Evolutionary conservation across 140 eudicot species (phyloP).

Genomic region (Flaveria floridana): DNA sequence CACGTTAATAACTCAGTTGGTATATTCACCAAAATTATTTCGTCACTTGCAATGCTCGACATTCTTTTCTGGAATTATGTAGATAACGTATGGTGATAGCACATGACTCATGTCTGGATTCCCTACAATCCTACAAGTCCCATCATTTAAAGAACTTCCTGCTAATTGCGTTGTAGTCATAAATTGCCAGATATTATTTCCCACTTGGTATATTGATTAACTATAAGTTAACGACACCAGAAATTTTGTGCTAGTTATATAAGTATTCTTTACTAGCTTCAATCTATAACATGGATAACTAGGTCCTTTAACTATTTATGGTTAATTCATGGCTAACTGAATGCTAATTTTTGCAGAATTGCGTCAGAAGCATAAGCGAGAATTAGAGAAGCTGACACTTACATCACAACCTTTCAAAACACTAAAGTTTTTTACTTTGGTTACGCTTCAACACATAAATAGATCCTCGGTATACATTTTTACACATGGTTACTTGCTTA

Average conservation of each 20-base stretch:
- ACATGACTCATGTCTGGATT: background rate
- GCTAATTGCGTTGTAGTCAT: background rate
- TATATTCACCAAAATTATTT: background rate
- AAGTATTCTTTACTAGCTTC: background rate
- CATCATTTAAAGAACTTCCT: background rate
- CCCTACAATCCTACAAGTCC: background rate
- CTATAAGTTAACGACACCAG: background rate
- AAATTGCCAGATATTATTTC: background rate
- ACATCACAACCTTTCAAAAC: slow-evolving; percentile 66
- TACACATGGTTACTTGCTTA: slow-evolving; percentile 51
- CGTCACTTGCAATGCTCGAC: background rate
- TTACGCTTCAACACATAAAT: slow-evolving; percentile 45
- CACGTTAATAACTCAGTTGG: too few species aligned
- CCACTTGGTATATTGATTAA: background rate
- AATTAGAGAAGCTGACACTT: slow-evolving; percentile 55
- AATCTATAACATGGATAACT: background rate
- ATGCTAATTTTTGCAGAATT: slow-evolving; percentile 44
- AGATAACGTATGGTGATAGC: background rate
- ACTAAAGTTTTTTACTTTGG: slow-evolving; percentile 54
- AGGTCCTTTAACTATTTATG: background rate
- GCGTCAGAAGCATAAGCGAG: slow-evolving; percentile 56
- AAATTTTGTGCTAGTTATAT: background rate
- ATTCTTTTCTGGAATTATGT: background rate
- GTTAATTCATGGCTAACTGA: slow-evolving; percentile 11
- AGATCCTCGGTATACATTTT: slow-evolving; percentile 41